Evolutionary conservation across 805 yeast species (phyloP).

Genomic region (Zygoascus bituminiphila): DNA sequence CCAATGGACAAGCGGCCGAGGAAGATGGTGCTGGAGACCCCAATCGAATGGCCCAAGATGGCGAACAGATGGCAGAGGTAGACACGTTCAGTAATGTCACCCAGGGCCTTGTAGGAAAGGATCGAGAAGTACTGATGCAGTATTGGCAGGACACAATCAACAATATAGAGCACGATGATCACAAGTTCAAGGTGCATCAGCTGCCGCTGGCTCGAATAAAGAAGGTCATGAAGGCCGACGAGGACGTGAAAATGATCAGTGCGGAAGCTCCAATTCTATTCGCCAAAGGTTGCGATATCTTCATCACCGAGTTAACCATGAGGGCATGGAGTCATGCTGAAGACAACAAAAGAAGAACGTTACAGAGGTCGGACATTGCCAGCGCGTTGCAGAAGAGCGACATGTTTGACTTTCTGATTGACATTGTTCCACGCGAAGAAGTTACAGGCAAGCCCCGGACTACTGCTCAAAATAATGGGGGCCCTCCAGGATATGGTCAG

Average conservation of each 20-base stretch:
- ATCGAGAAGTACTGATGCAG: constrained; percentile 83
- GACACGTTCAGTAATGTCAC: constrained; percentile 78
- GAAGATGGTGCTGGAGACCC: background rate
- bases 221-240: constrained; percentile 96
- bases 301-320: constrained; percentile 95
- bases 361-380: constrained; percentile 90
- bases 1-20: background rate
- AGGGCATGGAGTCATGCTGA: constrained; percentile 99
- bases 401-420: constrained; percentile 95
- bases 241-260: constrained; percentile 92
- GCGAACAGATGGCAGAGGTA: constrained; percentile 1
- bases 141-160: constrained; percentile 97
- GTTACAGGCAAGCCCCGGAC: constrained; percentile 27
- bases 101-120: constrained; percentile 77
- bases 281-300: constrained; percentile 97
- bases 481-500: background rate
- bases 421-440: constrained; percentile 88
- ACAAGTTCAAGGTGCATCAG: constrained; percentile 85
- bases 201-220: constrained; percentile 93
- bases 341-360: constrained; percentile 86
- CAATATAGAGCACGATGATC: constrained; percentile 63
- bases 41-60: background rate
- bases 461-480: background rate
- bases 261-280: constrained; percentile 97
- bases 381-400: constrained; percentile 91